Evolutionary conservation across 345 rosid species (phyloP), one percentile per base, ranked within the genome.

Genomic region (Brassica carinata): DNA sequence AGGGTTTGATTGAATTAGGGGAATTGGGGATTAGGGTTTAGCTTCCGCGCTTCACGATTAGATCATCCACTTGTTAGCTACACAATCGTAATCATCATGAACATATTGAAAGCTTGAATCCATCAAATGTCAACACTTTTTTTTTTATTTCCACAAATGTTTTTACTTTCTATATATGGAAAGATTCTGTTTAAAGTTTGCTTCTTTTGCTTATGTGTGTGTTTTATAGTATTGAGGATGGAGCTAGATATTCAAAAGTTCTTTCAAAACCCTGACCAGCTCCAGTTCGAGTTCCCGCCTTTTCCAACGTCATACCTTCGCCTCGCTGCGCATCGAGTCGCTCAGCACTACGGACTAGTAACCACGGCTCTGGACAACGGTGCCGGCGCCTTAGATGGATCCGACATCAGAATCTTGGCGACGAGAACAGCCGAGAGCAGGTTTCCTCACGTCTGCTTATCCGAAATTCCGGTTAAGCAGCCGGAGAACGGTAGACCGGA

Each of bases 261-360:
- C 74, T 83, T 93, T 85, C 95, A 92, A 82, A 90, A 64, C 81
- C 82, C 91, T 34, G 91, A 89, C 53, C 90, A 86, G 83, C 90
- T 87, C 66, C 90, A 86, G 71, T 96, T 93, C 27, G 98, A 96
- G 78, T 96, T 96, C 79, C 95, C 79, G 36, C 93, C 93, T 76
- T 96, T 90, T 66, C 94, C 99, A 43, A 93, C 97, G 67, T 96
- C 99, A 2, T 96, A 96, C 81, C 92, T 93, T 14, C 91, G 98
- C 76, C 97, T 96, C 59, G 97, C 97, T 19, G 99, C 97, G 40
- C 99, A 96, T 70, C 91, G 99, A 62, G 97, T 90, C 79, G 97
- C 98, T 78, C 99, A 93, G 79, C 97, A 96, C 85, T 96, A 96
- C 86, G 99, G 98, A 73, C 84, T 96, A 76, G 85, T 88, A 45